Evolutionary conservation across 2,329 filamentous ascomycete genomes (phyloP), one percentile per base, ranked within the genome.

Genomic region (Trichoderma oligosporum): DNA sequence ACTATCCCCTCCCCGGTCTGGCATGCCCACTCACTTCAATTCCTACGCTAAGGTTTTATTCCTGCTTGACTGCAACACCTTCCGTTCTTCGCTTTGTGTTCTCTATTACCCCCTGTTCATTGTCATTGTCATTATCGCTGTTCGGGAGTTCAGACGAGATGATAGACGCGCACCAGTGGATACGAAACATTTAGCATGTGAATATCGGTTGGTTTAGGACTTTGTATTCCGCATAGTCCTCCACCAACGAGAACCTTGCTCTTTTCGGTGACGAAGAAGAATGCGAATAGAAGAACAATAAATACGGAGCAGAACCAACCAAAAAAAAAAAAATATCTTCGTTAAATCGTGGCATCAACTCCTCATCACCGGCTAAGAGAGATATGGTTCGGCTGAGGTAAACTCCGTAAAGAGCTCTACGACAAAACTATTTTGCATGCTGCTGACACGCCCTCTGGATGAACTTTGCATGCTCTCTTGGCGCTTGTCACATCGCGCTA

Each of bases 401-500:
- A 11, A 14, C 12, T 5, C 11, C 12, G 31, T 35, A 14, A 5
- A 14, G 31, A 7, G 31, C 4, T 5, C 18, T 11, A 20, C 27
- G 11, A 29, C 31, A 16, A 33, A 33, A 14, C 41, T 24, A 5
- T 33, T 4, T 6, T 31, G n/a, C 3, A 25, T 45, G 22, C n/a
- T 33, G 44, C 27, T 46, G 27, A 46, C 27, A 33, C 33, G 36
- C n/a, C 7, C n/a, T 38, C 27, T 12, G 16, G 25, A 33, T 20
- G 25, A 9, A 5, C 27, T 11, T 31, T 46, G 44, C 9, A 3
- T 6, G 7, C n/a, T 7, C 9, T 36, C 35, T 24, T n/a, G 44
- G 25, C 44, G n/a, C 31, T 36, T 54, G 31, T 29, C 44, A 22
- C 25, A 4, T 41, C 33, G 53, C 53, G 53, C 53, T 56, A 48